A percentile compares a stretch with the other conserved stretches of the same genome.
These are phyloP conservation scores for Nelumbo lutea DNA, from an alignment of 164 flowering plant species.

Conservation along the genomic window DNA sequence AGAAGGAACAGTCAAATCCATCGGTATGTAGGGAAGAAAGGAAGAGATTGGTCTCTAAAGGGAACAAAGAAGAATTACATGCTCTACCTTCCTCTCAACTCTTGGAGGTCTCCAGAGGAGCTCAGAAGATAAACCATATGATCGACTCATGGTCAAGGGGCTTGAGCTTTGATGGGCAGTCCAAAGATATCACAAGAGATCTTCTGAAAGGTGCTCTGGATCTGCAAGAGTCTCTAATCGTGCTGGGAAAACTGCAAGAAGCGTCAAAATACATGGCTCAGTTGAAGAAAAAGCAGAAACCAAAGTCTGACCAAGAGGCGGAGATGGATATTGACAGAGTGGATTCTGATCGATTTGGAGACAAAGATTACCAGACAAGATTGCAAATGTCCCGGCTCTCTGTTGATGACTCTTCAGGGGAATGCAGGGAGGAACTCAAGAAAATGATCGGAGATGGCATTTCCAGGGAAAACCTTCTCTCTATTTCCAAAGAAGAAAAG, in stretches of 20 bases:
- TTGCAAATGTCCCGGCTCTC: conserved; percentile 33
- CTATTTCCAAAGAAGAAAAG: conserved; percentile 21
- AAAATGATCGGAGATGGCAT: conserved; percentile 37
- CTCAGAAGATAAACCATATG: conserved; percentile 58
- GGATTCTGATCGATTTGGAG: conserved; percentile 15
- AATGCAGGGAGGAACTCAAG: conserved; percentile 49
- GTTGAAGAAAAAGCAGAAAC: conserved; percentile 39
- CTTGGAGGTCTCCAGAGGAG: conserved; percentile 63
- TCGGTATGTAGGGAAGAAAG: conserved; percentile 16
- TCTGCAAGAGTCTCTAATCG: conserved; percentile 64
- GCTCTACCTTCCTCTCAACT: conserved; percentile 43
- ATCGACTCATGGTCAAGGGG: conserved; percentile 61
- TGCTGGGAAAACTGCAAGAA: conserved; percentile 73
- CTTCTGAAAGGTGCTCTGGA: conserved; percentile 77
- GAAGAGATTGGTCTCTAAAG: conserved; percentile 18
- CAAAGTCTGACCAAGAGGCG: conserved; percentile 17
- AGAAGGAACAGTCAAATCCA: conserved; percentile 14
- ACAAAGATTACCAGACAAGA: conserved; percentile 11
- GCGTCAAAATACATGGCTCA: conserved; percentile 42
- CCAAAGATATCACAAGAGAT: conserved; percentile 57
- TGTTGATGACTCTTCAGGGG: conserved; percentile 36
- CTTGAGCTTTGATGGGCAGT: conserved; percentile 26
- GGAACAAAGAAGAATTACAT: conserved; percentile 18
- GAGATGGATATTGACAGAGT: conserved; percentile 17
- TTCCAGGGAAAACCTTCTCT: conserved; percentile 44